Conservation (phyloP, 331 rosid species). For the Acacia pycnantha region DNA sequence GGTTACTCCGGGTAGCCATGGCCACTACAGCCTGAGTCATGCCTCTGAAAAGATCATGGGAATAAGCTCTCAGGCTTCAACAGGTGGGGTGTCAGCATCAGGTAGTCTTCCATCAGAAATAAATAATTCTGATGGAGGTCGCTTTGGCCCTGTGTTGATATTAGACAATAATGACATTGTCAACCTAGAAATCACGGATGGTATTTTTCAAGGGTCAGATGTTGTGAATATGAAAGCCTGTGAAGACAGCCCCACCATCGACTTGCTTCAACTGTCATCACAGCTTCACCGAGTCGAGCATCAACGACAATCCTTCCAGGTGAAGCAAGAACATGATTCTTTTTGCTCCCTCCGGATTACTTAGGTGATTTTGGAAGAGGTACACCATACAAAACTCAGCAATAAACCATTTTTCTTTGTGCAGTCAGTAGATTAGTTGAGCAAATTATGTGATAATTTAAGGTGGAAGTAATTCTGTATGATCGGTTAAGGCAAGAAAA, state of each 20-base stretch:
- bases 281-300: slow-evolving; percentile 79
- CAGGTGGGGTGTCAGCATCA: slow-evolving; percentile 45
- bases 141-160: slow-evolving; percentile 41
- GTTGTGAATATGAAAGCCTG: slow-evolving; percentile 37
- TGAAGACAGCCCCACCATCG: slow-evolving; percentile 56
- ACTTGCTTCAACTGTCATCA: slow-evolving; percentile 73
- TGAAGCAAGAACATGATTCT: slow-evolving; percentile 61
- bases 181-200: slow-evolving; percentile 53
- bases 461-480: not conserved
- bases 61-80: slow-evolving; percentile 53
- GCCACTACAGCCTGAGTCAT: slow-evolving; percentile 48
- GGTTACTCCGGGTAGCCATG: slow-evolving; percentile 46
- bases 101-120: slow-evolving; percentile 47
- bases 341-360: slow-evolving; percentile 66
- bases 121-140: slow-evolving; percentile 46
- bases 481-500: too few relatives aligned
- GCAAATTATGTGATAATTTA: not conserved
- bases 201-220: slow-evolving; percentile 54
- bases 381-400: slow-evolving; percentile 22
- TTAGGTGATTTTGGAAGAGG: slow-evolving; percentile 40
- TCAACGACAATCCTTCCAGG: slow-evolving; percentile 57
- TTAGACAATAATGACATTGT: slow-evolving; percentile 44
- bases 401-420: not conserved
- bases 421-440: not conserved
- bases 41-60: slow-evolving; percentile 45